A percentile compares a stretch with the other conserved stretches of the same genome.
Conservation (phyloP, 2,329 filamentous ascomycete genomes). For the Penicillium verrucosum region DNA sequence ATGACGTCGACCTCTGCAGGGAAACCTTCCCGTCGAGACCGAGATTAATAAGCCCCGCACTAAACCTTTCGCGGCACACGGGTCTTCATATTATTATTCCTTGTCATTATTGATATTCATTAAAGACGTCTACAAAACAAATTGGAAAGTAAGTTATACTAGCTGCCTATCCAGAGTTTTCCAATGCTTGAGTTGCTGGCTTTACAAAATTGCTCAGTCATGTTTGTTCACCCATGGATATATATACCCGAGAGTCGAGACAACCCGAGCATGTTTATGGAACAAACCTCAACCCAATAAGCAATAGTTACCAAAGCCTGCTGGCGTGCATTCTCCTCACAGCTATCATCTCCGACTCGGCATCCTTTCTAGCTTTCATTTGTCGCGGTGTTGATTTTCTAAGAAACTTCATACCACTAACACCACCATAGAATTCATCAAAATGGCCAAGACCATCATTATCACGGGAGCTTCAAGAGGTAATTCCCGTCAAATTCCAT, state of each 20-base stretch:
- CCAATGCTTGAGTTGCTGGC: background rate
- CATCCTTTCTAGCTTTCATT: too few species aligned
- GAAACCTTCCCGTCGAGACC: background rate
- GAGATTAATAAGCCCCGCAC: conserved; percentile 22
- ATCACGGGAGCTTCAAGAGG: conserved; percentile 66
- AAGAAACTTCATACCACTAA: conserved; percentile 4
- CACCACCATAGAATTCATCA: background rate
- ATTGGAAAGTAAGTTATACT: background rate
- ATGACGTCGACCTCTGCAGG: background rate
- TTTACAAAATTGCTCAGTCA: background rate
- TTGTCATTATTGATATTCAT: background rate
- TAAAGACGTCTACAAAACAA: background rate
- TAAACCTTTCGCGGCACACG: background rate
- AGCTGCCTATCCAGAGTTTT: background rate
- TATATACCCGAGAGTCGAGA: background rate
- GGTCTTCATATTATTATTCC: background rate
- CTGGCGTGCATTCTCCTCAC: background rate
- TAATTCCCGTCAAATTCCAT: conserved; percentile 17
- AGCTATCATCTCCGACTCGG: background rate
- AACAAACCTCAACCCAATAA: background rate
- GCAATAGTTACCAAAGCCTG: background rate
- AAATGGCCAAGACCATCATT: conserved; percentile 64
- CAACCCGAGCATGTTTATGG: background rate
- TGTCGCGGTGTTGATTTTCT: background rate
- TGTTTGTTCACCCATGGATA: background rate